A percentile compares a stretch with the other conserved stretches of the same genome.
Evolutionary conservation across 352 stramenopile genomes (phyloP).

Genomic region (Phytophthora cryptogea): DNA sequence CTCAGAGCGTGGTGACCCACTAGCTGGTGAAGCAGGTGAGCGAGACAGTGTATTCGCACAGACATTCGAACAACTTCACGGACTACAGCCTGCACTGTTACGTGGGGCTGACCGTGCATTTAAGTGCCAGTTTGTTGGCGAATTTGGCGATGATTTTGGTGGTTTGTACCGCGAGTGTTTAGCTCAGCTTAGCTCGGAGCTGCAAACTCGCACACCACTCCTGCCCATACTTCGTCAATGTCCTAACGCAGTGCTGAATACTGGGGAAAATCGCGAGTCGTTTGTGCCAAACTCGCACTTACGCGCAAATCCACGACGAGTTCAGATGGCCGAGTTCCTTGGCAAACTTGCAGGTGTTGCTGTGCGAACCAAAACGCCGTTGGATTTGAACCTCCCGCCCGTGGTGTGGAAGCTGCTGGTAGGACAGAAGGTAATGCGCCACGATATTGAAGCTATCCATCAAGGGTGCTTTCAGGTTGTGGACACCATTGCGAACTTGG

Average conservation of each 20-base stretch:
- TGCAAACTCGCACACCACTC: constrained; percentile 72
- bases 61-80: constrained; percentile 85
- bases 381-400: constrained; percentile 91
- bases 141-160: constrained; percentile 92
- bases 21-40: constrained; percentile 41
- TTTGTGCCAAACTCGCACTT: constrained; percentile 81
- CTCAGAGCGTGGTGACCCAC: constrained; percentile 34
- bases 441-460: constrained; percentile 88
- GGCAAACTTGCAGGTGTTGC: constrained; percentile 95
- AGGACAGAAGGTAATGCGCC: constrained; percentile 63
- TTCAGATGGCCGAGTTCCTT: constrained; percentile 94
- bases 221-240: constrained; percentile 88
- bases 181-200: constrained; percentile 85
- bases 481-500: constrained; percentile 88
- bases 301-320: constrained; percentile 46
- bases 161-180: constrained; percentile 91
- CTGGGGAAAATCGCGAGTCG: constrained; percentile 90
- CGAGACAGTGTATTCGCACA: constrained; percentile 88
- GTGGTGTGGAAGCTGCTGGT: constrained; percentile 95
- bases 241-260: constrained; percentile 84
- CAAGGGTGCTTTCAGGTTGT: constrained; percentile 88
- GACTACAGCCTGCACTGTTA: constrained; percentile 83
- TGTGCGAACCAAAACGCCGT: constrained; percentile 92
- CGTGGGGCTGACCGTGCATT: constrained; percentile 88
- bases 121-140: constrained; percentile 91